Percentiles rank a stretch among this genome's conserved stretches.
Evolutionary conservation across 495 filamentous ascomycete species (phyloP).

Genomic region (Penicillium manginii): DNA sequence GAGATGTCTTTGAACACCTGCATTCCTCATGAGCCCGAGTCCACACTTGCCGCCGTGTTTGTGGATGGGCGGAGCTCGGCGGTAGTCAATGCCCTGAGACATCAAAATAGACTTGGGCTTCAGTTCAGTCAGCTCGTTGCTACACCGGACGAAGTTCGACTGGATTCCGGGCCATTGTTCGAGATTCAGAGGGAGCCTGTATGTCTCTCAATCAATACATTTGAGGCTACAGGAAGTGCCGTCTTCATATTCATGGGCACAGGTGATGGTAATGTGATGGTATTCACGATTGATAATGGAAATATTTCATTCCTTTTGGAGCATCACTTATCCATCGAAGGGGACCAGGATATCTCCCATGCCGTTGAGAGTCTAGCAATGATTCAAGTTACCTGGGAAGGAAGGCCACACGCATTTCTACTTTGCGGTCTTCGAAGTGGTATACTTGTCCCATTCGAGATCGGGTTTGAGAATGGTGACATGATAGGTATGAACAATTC

Average conservation of each 20-base stretch:
- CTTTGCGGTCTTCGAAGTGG: conserved; percentile 51
- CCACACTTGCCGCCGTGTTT: conserved; percentile 31
- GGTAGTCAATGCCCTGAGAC: conserved; percentile 32
- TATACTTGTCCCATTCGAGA: conserved; percentile 41
- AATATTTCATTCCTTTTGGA: conserved; percentile 26
- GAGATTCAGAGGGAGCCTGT: conserved; percentile 38
- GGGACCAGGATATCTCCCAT: conserved; percentile 36
- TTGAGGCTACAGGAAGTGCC: conserved; percentile 17
- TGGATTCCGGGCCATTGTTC: conserved; percentile 24
- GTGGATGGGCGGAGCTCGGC: conserved; percentile 34
- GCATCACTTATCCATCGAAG: conserved; percentile 11
- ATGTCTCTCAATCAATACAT: conserved; percentile 37
- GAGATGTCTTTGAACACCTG: conserved; percentile 21
- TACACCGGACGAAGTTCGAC: conserved; percentile 11
- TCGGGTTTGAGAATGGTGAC: conserved; percentile 21
- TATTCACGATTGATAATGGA: conserved; percentile 32
- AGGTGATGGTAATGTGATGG: conserved; percentile 36
- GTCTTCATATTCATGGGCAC: conserved; percentile 43
- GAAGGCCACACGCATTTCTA: conserved; percentile 24
- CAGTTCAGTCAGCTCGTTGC: conserved; percentile 23
- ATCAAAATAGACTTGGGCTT: conserved; percentile 27
- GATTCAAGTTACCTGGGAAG: conserved; percentile 15
- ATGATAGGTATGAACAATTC: conserved; percentile 27
- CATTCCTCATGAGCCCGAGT: conserved; percentile 21
- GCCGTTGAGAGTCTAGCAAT: conserved; percentile 44